phyloP scores from a whole-genome alignment of 164 flowering plant genomes.

The Vitis vinifera region ASM3070453v1 NC_081821.1:11103501-11104000 shows the following conservation, averaged over 20 bases:
- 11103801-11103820: constrained; percentile 46
- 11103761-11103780: constrained; percentile 45
- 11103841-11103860: constrained; percentile 40
- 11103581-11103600: too few species aligned
- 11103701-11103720: too few species aligned
- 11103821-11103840: constrained; percentile 29
- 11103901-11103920: constrained; percentile 37
- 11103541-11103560: too few species aligned
- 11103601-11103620: too few species aligned
- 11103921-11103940: constrained; percentile 42
- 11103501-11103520: too few species aligned
- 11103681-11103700: neutral
- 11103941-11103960: constrained; percentile 43
- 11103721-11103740: constrained; percentile 24
- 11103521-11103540: too few species aligned
- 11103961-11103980: constrained; percentile 38
- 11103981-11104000: constrained; percentile 44
- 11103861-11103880: constrained; percentile 43
- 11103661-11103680: neutral
- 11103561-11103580: too few species aligned
- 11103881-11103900: constrained; percentile 27
- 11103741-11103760: constrained; percentile 41
- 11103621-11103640: neutral
- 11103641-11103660: neutral
- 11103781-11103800: constrained; percentile 36